Conservation (phyloP, 2,329 filamentous ascomycete genomes). For the Paecilomyces dactylethromorphus region DNA sequence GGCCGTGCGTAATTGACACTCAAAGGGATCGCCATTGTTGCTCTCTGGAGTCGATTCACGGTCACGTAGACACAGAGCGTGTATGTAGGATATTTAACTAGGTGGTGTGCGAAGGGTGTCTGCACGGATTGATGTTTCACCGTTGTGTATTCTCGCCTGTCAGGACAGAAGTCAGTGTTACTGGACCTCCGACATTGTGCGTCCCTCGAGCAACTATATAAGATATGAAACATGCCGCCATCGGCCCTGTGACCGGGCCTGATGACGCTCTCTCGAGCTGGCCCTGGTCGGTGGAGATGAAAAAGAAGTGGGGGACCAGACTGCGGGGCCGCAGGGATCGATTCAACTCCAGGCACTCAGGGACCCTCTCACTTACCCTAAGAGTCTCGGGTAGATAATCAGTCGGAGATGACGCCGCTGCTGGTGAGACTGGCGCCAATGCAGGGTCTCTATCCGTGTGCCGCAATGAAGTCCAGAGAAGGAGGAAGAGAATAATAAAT, state of each 20-base stretch:
- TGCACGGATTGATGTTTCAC: neutral
- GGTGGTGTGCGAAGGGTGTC: neutral
- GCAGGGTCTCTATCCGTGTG: no score
- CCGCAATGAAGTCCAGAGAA: no score
- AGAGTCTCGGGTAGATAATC: no score
- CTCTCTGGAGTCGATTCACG: neutral
- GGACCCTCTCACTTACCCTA: no score
- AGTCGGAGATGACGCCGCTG: no score
- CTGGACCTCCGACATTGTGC: neutral
- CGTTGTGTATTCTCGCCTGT: neutral
- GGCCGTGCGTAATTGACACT: slow-evolving; percentile 23
- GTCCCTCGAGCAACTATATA: neutral
- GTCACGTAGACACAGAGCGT: neutral
- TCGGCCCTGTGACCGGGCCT: neutral
- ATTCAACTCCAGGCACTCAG: no score
- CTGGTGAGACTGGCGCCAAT: no score
- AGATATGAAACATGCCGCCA: neutral
- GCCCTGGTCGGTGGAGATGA: no score
- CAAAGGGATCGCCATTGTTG: slow-evolving; percentile 11
- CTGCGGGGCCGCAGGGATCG: no score
- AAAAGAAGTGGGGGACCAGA: no score
- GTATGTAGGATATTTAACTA: neutral
- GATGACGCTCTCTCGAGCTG: neutral
- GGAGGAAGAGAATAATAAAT: no score
- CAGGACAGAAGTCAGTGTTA: neutral